Evolutionary conservation across 208 protist species (phyloP).

Genomic region (Acanthamoeba sp.): DNA sequence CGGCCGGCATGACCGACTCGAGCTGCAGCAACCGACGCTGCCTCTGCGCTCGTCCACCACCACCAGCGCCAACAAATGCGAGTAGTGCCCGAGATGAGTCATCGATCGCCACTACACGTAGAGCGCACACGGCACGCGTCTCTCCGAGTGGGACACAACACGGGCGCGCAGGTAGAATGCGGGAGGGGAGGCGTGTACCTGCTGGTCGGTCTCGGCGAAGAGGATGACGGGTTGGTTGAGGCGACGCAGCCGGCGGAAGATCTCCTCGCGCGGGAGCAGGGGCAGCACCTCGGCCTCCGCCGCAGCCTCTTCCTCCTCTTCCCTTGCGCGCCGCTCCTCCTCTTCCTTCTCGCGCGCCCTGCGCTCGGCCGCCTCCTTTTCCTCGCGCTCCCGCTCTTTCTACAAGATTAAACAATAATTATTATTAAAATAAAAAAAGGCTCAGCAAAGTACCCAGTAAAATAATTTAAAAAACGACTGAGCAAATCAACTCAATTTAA

Average conservation of each 20-base stretch:
- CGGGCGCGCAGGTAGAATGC: no score
- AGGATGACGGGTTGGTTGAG: conserved; percentile 47
- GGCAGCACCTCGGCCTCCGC: neutral
- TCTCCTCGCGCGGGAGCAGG: conserved; percentile 2
- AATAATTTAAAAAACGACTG: no score
- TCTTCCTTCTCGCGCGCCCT: conserved; percentile 74
- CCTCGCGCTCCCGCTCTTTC: conserved; percentile 9
- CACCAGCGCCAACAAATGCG: neutral
- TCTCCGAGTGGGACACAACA: no score
- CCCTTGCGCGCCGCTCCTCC: neutral
- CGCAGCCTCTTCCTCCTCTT: neutral
- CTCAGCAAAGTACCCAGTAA: no score
- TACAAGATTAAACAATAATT: neutral
- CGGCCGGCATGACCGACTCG: conserved; percentile 2
- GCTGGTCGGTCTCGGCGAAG: conserved; percentile 29
- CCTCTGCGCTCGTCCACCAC: neutral
- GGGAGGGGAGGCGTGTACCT: neutral
- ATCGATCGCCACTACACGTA: neutral
- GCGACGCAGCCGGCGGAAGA: conserved; percentile 4
- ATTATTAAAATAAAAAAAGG: neutral
- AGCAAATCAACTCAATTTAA: no score
- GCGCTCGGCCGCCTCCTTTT: conserved; percentile 91
- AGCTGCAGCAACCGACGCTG: conserved; percentile 15
- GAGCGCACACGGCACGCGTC: neutral
- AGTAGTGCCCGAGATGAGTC: neutral